Evolutionary conservation across 805 yeast genomes (phyloP).

Genomic region (Starmerella sirachaensis): DNA sequence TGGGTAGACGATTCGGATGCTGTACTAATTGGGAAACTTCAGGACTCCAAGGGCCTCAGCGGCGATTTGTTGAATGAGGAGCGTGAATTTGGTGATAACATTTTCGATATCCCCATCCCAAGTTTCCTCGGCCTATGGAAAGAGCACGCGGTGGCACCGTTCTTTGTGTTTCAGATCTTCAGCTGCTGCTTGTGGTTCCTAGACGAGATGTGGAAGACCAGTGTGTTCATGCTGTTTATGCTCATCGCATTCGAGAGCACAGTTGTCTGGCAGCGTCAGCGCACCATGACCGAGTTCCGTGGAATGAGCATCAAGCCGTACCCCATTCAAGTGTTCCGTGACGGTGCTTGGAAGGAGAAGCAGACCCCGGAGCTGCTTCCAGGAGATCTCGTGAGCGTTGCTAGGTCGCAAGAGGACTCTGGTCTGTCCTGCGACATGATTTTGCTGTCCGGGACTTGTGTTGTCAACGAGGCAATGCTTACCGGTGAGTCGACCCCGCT

Average conservation of each 20-base stretch:
- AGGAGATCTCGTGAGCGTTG: constrained; percentile 73
- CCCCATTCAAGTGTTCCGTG: constrained; percentile 59
- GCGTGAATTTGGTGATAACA: constrained; percentile 70
- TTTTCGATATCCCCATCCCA: constrained; percentile 91
- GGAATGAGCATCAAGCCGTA: constrained; percentile 96
- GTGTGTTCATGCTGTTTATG: constrained; percentile 84
- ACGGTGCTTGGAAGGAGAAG: constrained; percentile 53
- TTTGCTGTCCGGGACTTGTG: constrained; percentile 78
- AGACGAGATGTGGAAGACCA: constrained; percentile 95
- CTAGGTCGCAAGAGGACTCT: constrained; percentile 79
- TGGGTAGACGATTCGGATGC: constrained; percentile 41
- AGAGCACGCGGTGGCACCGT: constrained; percentile 97
- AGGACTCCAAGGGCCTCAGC: constrained; percentile 40
- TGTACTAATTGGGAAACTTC: constrained; percentile 48
- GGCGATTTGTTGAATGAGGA: constrained; percentile 25
- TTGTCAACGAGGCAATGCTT: constrained; percentile 97
- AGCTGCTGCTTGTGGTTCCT: constrained; percentile 92
- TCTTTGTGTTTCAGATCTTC: constrained; percentile 91
- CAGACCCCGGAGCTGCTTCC: constrained; percentile 73
- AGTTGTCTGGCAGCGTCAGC: constrained; percentile 88
- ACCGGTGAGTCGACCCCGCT: constrained; percentile 97
- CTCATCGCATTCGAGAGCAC: constrained; percentile 85
- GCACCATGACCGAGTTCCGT: constrained; percentile 89
- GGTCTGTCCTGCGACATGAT: constrained; percentile 92
- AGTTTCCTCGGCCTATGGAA: constrained; percentile 80